These are phyloP conservation scores for Scutellaria minor DNA, from an alignment of 257 asterid genomes.

Conservation along the genomic window DNA sequence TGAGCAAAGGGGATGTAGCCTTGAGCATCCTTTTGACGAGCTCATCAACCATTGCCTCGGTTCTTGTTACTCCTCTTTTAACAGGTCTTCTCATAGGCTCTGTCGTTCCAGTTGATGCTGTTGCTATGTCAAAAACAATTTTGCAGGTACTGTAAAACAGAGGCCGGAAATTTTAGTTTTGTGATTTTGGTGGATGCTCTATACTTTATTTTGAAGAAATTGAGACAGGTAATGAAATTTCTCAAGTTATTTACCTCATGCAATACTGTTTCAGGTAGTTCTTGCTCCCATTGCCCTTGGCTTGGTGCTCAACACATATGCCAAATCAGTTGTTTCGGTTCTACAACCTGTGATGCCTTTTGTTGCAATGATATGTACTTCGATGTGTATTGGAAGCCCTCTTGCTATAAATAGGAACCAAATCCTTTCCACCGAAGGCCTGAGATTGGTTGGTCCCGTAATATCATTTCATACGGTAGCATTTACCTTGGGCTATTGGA, in stretches of 20 bases:
- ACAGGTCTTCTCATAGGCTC: constrained; percentile 97
- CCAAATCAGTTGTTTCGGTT: constrained; percentile 82
- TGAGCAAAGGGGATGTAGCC: constrained; percentile 95
- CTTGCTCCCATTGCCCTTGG: constrained; percentile 88
- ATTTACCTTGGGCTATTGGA: constrained; percentile 90
- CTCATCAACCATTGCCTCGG: constrained; percentile 89
- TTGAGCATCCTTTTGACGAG: constrained; percentile 93
- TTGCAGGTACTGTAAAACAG: constrained; percentile 66
- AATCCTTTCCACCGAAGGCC: constrained; percentile 84
- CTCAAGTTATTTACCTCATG: constrained; percentile 13
- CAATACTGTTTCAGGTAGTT: constrained; percentile 65
- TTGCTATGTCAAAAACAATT: constrained; percentile 96
- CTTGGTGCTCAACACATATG: constrained; percentile 76
- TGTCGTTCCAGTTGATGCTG: constrained; percentile 92
- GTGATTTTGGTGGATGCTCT: constrained; percentile 1
- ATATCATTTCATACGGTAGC: constrained; percentile 80
- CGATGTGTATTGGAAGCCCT: constrained; percentile 96
- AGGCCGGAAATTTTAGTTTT: background rate
- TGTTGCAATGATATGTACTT: constrained; percentile 92
- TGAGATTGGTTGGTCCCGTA: constrained; percentile 79
- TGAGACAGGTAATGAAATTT: background rate
- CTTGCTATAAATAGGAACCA: constrained; percentile 87
- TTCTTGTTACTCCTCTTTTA: constrained; percentile 79
- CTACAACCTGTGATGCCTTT: constrained; percentile 94
- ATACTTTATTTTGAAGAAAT: background rate